Evolutionary conservation across 495 filamentous ascomycete species (phyloP).

Genomic region (Hypoxylon intermedium): DNA sequence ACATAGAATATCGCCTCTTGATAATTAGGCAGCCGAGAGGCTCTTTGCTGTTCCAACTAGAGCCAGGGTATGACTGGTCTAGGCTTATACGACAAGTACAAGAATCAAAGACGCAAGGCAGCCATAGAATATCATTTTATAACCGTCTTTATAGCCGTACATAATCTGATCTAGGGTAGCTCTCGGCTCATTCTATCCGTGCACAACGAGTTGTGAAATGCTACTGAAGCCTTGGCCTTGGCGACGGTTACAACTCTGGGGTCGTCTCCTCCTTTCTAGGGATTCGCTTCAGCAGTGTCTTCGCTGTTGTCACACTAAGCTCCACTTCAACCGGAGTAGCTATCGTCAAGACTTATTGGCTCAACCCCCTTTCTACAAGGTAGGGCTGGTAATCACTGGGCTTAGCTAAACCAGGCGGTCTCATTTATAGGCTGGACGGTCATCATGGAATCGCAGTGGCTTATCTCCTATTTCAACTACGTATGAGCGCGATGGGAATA

Average conservation of each 20-base stretch:
- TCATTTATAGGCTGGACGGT: not conserved
- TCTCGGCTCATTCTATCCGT: not conserved
- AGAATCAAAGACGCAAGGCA: not conserved
- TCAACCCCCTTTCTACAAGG: constrained; percentile 1
- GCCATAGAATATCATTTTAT: too few species aligned
- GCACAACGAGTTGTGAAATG: constrained; percentile 1
- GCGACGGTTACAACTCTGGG: constrained; percentile 11
- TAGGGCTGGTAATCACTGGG: not conserved
- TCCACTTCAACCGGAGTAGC: constrained; percentile 9
- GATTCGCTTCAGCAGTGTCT: constrained; percentile 6
- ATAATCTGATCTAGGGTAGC: not conserved
- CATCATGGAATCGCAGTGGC: too few species aligned
- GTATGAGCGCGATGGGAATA: too few species aligned
- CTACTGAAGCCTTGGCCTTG: constrained; percentile 10
- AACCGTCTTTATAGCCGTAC: too few species aligned
- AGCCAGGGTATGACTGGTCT: not conserved
- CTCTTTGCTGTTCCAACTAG: not conserved
- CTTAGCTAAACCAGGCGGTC: not conserved
- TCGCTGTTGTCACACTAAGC: constrained; percentile 11
- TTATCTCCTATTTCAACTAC: too few species aligned
- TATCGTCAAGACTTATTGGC: not conserved
- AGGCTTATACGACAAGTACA: not conserved
- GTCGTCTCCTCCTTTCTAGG: constrained; percentile 1
- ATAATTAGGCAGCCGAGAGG: not conserved
- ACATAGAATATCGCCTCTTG: not conserved